Base-by-base conservation (phyloP, 805 yeast species). In the Cyberlindnera americana region DNA sequence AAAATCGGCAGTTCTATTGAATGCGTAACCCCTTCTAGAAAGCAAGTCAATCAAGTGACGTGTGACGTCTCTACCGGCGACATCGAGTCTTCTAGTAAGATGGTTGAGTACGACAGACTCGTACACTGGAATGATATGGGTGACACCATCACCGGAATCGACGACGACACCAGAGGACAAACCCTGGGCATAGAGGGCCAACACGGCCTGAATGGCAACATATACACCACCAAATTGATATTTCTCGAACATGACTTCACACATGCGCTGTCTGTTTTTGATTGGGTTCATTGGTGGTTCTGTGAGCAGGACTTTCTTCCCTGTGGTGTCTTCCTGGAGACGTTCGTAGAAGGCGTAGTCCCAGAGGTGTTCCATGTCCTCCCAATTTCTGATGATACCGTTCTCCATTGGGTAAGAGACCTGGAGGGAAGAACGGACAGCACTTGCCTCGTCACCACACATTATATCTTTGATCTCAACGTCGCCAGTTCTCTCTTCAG, bases 51-150 rank as follows among this genome's bases (percentile, higher is more conserved):
- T 90, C 65, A 93, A 73, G 64, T 93, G 88, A 58, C 96, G 78
- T n/a, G 99, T 93, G 34, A 93, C 97, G 59, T 93, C 99, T 63
- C 99, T 78, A 54, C 99, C 99, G 5, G 99, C 99, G 46, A 93
- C 95, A 62, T 93, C 96, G 54, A 93, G 71, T 61, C 99, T 80
- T 57, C 83, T 78, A 15, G 96, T 91, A 55, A 88, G 72, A 64
- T 93, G 98, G 62, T 87, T 91, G 60, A 93, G 75, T n/a, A 93
- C 99, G 30, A 87, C 95, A 5, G 95, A 83, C 66, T 93, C 98
- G 63, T 93, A 93, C 28, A 93, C 99, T 17, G 99, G 99, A 30
- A 93, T 97, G 64, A 93, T 83, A 61, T 93, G 99, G 4, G 99
- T 93, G 33, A 91, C 99, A 66, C 98, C 98, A 62, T 90, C 98